Base-by-base conservation (phyloP, 164 flowering plant genomes). In the Vitis rupestris region DNA sequence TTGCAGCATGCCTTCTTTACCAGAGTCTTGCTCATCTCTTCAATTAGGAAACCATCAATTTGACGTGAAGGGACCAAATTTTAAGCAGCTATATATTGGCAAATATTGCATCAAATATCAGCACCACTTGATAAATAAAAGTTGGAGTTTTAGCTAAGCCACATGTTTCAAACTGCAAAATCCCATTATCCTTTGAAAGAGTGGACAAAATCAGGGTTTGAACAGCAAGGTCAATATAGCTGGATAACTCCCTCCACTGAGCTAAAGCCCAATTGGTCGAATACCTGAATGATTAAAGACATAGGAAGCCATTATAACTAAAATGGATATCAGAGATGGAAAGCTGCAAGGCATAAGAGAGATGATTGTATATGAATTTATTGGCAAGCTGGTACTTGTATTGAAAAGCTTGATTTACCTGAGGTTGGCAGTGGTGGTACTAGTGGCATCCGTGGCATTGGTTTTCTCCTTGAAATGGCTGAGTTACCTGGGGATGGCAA, bases 231-330 rank as follows among this genome's bases (percentile, higher is more conserved):
- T n/a, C 37, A 27, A 27, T 61, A 30, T 4, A 62, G 10, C 16
- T 30, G 30, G 27, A 5, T 1, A 2, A 53, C 17, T 60, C 27
- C 53, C 10, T 59, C 23, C 15, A 23, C 60, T 55, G 10, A 57
- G 30, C 57, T 70, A 50, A 44, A 60, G 23, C 10, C 66, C 70
- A 37, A 66, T 53, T 15, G 75, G 75, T 55, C 75, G 52, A 15
- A 60, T 30, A 51, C 77, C 77, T 70, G 70, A 30, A 64, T 23
- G 50, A 75, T 29, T 7, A 27, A 59, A 37, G n/a, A 49, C 13
- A 23, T 37, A 11, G 9, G 16, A 9, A 55, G 17, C 19, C 16
- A n/a, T 52, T 8, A 14, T 47, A n/a, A 56, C 4, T 15, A 8
- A 4, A 52, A 11, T 55, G 10, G 31, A 17, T 47, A 67, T 29